Conservation (phyloP, 352 stramenopile species). For the Phytophthora citricola region DNA sequence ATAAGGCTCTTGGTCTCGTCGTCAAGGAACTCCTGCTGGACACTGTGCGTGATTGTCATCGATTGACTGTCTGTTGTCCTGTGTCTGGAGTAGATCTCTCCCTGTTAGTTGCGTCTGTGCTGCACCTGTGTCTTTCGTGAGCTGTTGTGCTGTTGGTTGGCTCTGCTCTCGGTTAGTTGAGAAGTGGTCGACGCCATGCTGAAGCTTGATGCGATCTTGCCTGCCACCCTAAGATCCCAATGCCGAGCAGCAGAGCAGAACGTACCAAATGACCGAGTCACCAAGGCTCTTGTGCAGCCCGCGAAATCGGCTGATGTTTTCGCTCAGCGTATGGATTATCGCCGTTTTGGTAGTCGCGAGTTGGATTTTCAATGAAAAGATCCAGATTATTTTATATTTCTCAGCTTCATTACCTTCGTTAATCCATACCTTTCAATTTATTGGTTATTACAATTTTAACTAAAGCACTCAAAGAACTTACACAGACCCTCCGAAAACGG, state of each 20-base stretch:
- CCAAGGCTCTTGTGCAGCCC: background rate
- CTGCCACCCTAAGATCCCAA: slow-evolving; percentile 2
- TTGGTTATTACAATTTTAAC: too few relatives aligned
- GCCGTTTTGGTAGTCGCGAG: slow-evolving; percentile 21
- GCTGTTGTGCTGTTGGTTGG: slow-evolving; percentile 9
- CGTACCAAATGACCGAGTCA: background rate
- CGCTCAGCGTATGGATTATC: slow-evolving; percentile 18
- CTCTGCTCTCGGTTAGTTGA: slow-evolving; percentile 17
- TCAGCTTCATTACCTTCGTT: background rate
- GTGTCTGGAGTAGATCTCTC: slow-evolving; percentile 4
- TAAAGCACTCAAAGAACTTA: too few relatives aligned
- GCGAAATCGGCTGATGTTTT: slow-evolving; percentile 2
- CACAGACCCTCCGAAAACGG: too few relatives aligned
- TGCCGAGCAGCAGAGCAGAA: slow-evolving; percentile 2
- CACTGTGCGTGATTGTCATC: slow-evolving; percentile 51
- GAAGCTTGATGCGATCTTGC: slow-evolving; percentile 13
- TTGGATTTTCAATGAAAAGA: slow-evolving; percentile 34
- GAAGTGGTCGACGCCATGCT: slow-evolving; percentile 17
- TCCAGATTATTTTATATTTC: slow-evolving; percentile 7
- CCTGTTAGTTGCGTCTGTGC: slow-evolving; percentile 6
- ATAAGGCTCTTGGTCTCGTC: slow-evolving; percentile 44
- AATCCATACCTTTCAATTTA: background rate
- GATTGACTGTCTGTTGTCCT: slow-evolving; percentile 3
- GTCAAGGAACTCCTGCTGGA: slow-evolving; percentile 46
- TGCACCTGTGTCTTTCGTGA: slow-evolving; percentile 5